These are phyloP conservation scores for Paraglomus brasilianum DNA, from an alignment of 192 early-diverging fungal species.

Conservation along the genomic window DNA sequence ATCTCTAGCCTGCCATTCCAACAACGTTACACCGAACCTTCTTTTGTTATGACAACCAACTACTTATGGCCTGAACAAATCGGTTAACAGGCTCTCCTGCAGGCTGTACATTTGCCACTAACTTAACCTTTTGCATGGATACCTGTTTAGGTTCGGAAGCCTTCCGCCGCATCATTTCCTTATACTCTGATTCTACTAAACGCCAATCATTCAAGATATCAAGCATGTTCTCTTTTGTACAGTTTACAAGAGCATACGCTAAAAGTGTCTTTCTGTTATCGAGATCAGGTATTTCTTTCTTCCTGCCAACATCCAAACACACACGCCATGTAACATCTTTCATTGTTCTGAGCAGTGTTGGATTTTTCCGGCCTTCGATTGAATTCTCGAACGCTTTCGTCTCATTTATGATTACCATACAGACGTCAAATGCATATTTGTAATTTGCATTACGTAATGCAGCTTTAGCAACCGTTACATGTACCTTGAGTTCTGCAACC, in stretches of 20 bases:
- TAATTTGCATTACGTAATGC: constrained; percentile 59
- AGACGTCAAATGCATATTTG: constrained; percentile 51
- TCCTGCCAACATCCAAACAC: constrained; percentile 44
- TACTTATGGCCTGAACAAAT: no score
- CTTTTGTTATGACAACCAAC: no score
- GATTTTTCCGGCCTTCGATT: background rate
- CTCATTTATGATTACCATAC: constrained; percentile 58
- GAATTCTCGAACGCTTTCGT: constrained; percentile 31
- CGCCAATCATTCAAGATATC: constrained; percentile 47
- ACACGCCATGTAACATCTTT: constrained; percentile 39
- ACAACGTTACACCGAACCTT: no score
- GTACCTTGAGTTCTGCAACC: constrained; percentile 52
- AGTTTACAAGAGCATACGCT: constrained; percentile 53
- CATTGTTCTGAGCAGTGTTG: background rate
- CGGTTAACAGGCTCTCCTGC: no score
- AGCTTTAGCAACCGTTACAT: constrained; percentile 61
- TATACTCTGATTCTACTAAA: constrained; percentile 37
- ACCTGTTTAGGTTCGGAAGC: no score
- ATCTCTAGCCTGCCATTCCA: no score
- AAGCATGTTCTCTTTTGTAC: constrained; percentile 46
- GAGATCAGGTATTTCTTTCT: constrained; percentile 44
- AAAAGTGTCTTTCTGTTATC: constrained; percentile 48
- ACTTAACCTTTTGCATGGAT: no score
- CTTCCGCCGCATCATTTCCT: no score
- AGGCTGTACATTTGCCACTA: no score